These are phyloP conservation scores for Plasmodium chabaudi DNA, from an alignment of 169 alveolate species.

Conservation along the genomic window DNA sequence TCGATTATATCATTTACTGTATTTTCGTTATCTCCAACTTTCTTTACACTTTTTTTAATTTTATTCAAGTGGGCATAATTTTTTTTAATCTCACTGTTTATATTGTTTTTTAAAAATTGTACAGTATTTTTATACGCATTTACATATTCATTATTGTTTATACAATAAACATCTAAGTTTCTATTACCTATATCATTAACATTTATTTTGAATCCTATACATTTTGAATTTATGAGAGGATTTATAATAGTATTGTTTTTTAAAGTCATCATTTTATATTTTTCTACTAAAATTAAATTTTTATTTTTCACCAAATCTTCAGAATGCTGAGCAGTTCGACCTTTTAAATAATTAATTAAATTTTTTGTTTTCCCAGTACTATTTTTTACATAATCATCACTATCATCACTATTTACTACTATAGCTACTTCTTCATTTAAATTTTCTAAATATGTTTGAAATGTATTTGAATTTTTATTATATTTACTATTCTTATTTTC, in stretches of 20 bases:
- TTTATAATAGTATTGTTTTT: slow-evolving; percentile 49
- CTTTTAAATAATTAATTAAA: slow-evolving; percentile 62
- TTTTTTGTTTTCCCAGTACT: slow-evolving; percentile 32
- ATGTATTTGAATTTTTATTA: slow-evolving; percentile 2
- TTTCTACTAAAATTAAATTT: slow-evolving; percentile 26
- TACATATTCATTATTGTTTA: slow-evolving; percentile 65
- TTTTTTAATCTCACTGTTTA: slow-evolving; percentile 33
- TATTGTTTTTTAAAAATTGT: slow-evolving; percentile 35
- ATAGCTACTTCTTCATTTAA: slow-evolving; percentile 61
- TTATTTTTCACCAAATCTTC: neutral
- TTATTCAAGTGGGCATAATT: slow-evolving; percentile 24
- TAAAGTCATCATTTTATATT: slow-evolving; percentile 6
- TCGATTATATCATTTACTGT: neutral
- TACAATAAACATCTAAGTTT: slow-evolving; percentile 58
- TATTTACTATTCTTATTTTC: neutral
- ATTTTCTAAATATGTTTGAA: slow-evolving; percentile 30
- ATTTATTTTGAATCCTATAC: slow-evolving; percentile 67
- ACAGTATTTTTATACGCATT: slow-evolving; percentile 65
- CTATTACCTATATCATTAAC: slow-evolving; percentile 51
- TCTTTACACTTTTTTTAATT: slow-evolving; percentile 6
- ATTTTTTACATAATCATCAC: slow-evolving; percentile 57
- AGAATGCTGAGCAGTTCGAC: neutral
- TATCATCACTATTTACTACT: slow-evolving; percentile 66
- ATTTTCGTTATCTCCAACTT: neutral
- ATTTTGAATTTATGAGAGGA: slow-evolving; percentile 68